Conservation (phyloP, 2,329 filamentous ascomycete genomes). For the Phyllosticta capitalensis region DNA sequence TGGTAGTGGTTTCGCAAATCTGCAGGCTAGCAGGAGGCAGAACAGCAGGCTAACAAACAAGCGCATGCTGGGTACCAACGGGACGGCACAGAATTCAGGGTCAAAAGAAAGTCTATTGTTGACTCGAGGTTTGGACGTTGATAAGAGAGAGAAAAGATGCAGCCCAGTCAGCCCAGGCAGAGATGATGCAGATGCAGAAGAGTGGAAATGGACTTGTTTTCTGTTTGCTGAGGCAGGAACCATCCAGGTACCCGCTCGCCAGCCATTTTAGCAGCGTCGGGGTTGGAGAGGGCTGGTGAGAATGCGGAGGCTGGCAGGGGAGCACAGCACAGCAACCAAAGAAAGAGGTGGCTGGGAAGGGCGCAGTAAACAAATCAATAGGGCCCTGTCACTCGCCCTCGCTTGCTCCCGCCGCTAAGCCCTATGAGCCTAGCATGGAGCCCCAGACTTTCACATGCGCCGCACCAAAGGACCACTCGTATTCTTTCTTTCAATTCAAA, state of each 20-base stretch:
- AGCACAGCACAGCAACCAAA: background rate
- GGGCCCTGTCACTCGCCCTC: background rate
- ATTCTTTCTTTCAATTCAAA: background rate
- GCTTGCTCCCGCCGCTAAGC: conserved; percentile 11
- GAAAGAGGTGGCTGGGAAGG: conserved; percentile 1
- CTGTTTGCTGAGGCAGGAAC: background rate
- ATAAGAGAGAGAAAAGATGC: background rate
- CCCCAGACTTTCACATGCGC: conserved; percentile 3
- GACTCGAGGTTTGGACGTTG: background rate
- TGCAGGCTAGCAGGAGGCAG: conserved; percentile 1
- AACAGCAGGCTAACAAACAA: conserved; percentile 1
- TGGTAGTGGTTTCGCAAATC: conserved; percentile 5
- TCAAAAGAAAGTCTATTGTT: background rate
- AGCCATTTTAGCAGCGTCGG: background rate
- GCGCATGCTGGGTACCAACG: conserved; percentile 1
- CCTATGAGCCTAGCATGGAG: background rate
- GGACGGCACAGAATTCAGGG: background rate
- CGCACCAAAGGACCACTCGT: background rate
- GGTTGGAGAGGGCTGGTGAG: conserved; percentile 1
- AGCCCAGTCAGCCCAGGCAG: background rate
- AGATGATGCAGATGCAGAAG: background rate
- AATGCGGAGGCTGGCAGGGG: conserved; percentile 3
- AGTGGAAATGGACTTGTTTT: background rate
- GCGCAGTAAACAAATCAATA: conserved; percentile 2
- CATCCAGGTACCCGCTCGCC: background rate